These are phyloP conservation scores for Penicillium maclennaniae DNA, from an alignment of 495 filamentous ascomycete species.

Conservation along the genomic window DNA sequence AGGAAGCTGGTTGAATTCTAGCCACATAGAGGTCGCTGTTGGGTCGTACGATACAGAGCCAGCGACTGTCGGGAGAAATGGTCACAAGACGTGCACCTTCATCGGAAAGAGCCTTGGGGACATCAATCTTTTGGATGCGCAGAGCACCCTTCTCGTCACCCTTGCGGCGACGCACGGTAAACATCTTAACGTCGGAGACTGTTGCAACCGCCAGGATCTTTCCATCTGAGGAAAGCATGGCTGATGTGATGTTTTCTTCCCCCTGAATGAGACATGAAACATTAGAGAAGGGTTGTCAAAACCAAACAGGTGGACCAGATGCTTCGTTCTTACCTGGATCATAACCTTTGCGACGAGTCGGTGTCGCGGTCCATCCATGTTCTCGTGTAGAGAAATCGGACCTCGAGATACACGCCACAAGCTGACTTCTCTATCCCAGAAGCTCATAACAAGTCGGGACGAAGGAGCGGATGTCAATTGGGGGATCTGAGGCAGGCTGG, in stretches of 20 bases:
- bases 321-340: conserved; percentile 46
- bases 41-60: conserved; percentile 52
- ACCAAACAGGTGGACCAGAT: not conserved
- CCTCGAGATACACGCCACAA: conserved; percentile 67
- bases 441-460: conserved; percentile 74
- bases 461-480: conserved; percentile 65
- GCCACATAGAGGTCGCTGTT: conserved; percentile 48
- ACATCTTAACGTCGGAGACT: conserved; percentile 71
- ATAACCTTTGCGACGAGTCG: conserved; percentile 67
- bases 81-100: conserved; percentile 63
- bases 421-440: conserved; percentile 86
- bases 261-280: conserved; percentile 41
- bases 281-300: conserved; percentile 2
- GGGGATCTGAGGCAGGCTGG: conserved; percentile 73
- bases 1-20: conserved; percentile 37
- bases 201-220: conserved; percentile 75
- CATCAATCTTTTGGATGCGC: conserved; percentile 64
- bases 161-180: conserved; percentile 48
- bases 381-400: conserved; percentile 40
- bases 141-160: conserved; percentile 51
- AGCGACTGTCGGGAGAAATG: conserved; percentile 50
- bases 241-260: conserved; percentile 84
- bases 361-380: conserved; percentile 43
- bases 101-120: conserved; percentile 43
- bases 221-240: conserved; percentile 67